Conservation (phyloP, 257 asterid genomes). For the Craterostigma plantagineum region DNA sequence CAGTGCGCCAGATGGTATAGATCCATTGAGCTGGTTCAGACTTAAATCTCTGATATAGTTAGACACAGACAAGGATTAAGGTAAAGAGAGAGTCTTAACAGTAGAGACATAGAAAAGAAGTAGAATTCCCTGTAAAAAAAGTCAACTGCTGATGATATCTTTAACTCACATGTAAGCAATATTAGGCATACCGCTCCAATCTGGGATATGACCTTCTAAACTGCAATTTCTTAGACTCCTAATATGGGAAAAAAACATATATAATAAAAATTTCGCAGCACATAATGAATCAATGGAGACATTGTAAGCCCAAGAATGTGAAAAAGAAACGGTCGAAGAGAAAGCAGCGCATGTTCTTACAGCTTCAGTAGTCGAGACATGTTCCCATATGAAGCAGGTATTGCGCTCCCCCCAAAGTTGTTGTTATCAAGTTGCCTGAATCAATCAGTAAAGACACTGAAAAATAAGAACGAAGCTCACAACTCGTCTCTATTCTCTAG, state of each 20-base stretch:
- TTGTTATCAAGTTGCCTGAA: constrained; percentile 67
- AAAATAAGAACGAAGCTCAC: neutral
- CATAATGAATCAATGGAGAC: no score
- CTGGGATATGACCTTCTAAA: constrained; percentile 76
- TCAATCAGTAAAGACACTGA: constrained; percentile 1
- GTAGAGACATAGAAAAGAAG: no score
- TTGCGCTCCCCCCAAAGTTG: constrained; percentile 33
- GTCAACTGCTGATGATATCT: neutral
- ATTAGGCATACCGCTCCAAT: constrained; percentile 44
- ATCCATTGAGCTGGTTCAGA: constrained; percentile 58
- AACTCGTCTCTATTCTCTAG: neutral
- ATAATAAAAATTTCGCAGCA: no score
- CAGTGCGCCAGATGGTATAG: constrained; percentile 43
- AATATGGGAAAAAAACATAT: constrained; percentile 12
- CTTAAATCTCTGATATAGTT: constrained; percentile 63
- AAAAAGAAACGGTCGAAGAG: neutral
- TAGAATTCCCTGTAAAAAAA: neutral
- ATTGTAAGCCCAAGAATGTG: no score
- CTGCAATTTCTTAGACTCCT: constrained; percentile 98
- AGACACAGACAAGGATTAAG: constrained; percentile 3
- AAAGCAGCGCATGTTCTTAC: constrained; percentile 19
- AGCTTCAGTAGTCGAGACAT: constrained; percentile 34
- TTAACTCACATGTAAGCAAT: constrained; percentile 63
- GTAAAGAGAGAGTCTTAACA: no score
- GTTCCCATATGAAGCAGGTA: constrained; percentile 44